Conservation (phyloP, 192 early-diverging fungal species). For the Linnemannia elongata region DNA sequence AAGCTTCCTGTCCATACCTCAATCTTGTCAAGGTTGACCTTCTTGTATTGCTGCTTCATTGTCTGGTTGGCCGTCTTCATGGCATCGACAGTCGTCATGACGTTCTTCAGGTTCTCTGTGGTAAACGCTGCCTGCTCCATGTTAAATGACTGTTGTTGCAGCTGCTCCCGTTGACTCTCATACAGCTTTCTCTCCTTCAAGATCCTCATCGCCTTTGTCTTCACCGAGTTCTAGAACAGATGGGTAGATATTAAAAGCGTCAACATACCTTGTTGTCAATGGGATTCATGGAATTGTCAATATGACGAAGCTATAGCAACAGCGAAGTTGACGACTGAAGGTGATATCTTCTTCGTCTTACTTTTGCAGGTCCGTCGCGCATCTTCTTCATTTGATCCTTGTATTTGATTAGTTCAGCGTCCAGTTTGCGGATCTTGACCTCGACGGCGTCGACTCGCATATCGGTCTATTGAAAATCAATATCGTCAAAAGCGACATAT, state of each 20-base stretch:
- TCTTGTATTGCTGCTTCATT: conserved; percentile 97
- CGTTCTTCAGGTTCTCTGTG: conserved; percentile 97
- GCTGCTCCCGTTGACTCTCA: conserved; percentile 93
- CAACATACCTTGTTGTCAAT: neutral
- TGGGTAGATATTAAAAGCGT: neutral
- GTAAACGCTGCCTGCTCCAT: conserved; percentile 97
- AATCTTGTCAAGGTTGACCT: conserved; percentile 94
- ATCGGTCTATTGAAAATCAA: conserved; percentile 76
- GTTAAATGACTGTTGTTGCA: conserved; percentile 97
- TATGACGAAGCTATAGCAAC: neutral
- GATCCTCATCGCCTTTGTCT: conserved; percentile 91
- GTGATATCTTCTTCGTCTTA: conserved; percentile 21
- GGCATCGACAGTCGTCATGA: conserved; percentile 95
- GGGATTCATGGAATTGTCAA: neutral
- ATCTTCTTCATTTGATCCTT: conserved; percentile 96
- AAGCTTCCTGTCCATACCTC: conserved; percentile 66
- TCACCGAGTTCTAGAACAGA: conserved; percentile 81
- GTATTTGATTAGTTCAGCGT: conserved; percentile 92
- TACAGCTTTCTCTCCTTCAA: conserved; percentile 97
- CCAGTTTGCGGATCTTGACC: conserved; percentile 94
- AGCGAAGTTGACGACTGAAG: neutral
- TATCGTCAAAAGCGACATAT: neutral
- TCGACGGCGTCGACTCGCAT: conserved; percentile 87
- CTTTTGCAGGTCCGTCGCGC: conserved; percentile 89
- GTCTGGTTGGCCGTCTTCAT: conserved; percentile 97